Evolutionary conservation across 805 yeast genomes (phyloP).

Genomic region (Pichia phayaonensis): DNA sequence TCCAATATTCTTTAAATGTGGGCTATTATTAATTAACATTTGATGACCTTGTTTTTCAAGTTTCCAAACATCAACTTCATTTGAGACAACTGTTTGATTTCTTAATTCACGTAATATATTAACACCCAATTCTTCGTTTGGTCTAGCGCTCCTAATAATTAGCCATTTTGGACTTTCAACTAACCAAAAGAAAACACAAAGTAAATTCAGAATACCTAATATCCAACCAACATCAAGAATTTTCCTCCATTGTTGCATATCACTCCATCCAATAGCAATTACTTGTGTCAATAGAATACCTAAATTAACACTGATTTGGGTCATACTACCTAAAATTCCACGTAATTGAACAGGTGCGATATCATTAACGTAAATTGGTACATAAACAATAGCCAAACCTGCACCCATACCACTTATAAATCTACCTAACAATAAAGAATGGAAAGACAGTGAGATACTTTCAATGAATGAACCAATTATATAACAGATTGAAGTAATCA

Average conservation of each 20-base stretch:
- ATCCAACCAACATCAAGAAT: conserved; percentile 56
- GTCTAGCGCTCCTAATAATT: conserved; percentile 26
- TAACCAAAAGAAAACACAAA: conserved; percentile 34
- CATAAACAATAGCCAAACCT: conserved; percentile 78
- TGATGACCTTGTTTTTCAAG: conserved; percentile 20
- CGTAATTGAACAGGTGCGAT: conserved; percentile 59
- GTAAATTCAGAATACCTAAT: conserved; percentile 43
- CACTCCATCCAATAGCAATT: conserved; percentile 63
- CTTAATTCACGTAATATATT: conserved; percentile 33
- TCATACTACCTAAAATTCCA: conserved; percentile 83
- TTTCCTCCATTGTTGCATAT: conserved; percentile 61
- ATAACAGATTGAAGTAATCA: conserved; percentile 44
- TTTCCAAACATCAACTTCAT: conserved; percentile 27
- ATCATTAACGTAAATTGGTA: conserved; percentile 77
- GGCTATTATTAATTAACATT: conserved; percentile 17
- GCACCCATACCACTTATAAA: conserved; percentile 79
- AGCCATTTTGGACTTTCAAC: conserved; percentile 88
- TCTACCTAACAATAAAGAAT: conserved; percentile 54
- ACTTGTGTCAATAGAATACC: conserved; percentile 81
- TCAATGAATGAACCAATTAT: conserved; percentile 58
- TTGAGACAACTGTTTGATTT: conserved; percentile 7
- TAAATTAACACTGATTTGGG: conserved; percentile 75
- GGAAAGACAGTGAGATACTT: conserved; percentile 39
- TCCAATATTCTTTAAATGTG: conserved; percentile 20
- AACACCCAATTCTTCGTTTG: conserved; percentile 28